Evolutionary conservation across 139 green algal species (phyloP), one percentile per base, ranked within the genome.

Genomic region (Chlorella sp.): DNA sequence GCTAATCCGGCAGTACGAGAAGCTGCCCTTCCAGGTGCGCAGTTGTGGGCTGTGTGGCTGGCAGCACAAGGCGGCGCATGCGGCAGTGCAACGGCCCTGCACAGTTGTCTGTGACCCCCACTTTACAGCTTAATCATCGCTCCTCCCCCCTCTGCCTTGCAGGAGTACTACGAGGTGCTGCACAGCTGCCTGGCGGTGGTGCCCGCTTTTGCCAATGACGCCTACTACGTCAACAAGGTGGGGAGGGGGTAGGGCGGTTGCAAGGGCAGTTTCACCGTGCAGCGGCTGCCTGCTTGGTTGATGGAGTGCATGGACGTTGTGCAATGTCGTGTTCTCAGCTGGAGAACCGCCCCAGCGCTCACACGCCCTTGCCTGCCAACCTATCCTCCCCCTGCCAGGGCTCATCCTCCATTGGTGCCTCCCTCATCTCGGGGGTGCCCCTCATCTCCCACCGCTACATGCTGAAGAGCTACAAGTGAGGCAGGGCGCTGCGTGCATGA

Each of bases 151-250:
- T 72, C 15, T 28, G 6, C 9, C 26, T 28, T 34, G 39, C 85
- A 81, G 73, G 72, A 85, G 26, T 89, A 84, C 62, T 89, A 89
- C 60, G 86, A 89, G 78, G 41, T 88, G 38, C 78, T 89, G 84
- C 86, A 89, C 41, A 32, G 25, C 60, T 89, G 86, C 78, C 28
- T 89, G 15, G 86, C 86, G 15, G 25, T 89, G 21, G 64, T 81
- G 25, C 86, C 86, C 34, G 71, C 86, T 63, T 89, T 89, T 69
- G 62, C 57, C 64, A 74, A 34, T 9, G 56, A 76, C 36, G 80
- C 82, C 39, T 89, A 89, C 83, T 89, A 89, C 34, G 21, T 84
- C 65, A 73, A 82, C 71, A 89, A 89, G 74, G 51, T 60, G 13
- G 12, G n/a, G n/a, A n/a, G n/a, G n/a, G n/a, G n/a, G n/a, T n/a